phyloP scores from a whole-genome alignment of 208 protist genomes.

The Naegleria lovaniensis region DNA sequence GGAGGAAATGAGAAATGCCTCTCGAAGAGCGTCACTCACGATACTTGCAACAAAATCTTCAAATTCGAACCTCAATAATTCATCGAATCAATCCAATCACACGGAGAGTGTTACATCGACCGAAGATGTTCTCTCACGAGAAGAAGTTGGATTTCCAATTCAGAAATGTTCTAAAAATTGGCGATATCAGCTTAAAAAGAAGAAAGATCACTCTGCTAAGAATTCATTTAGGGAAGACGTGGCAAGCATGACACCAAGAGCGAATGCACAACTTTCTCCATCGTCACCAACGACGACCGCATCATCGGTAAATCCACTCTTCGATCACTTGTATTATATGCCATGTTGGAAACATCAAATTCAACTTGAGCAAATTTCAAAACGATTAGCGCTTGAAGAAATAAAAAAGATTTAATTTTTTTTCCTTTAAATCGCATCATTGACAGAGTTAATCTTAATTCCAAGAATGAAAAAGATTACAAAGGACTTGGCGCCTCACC shows the following conservation, averaged over 20 bases:
- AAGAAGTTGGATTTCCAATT: neutral
- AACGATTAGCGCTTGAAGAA: neutral
- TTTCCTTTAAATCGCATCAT: too few species aligned
- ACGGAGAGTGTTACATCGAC: neutral
- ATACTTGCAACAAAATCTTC: too few species aligned
- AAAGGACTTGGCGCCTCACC: too few species aligned
- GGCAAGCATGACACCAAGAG: neutral
- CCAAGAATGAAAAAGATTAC: too few species aligned
- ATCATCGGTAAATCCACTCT: neutral
- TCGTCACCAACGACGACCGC: neutral
- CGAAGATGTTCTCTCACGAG: neutral
- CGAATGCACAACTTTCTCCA: neutral
- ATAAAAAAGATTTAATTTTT: too few species aligned
- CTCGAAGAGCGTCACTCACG: neutral
- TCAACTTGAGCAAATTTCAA: neutral
- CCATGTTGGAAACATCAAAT: conserved; percentile 14
- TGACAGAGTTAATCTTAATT: too few species aligned
- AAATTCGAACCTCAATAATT: neutral
- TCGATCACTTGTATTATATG: neutral
- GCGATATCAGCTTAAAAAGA: neutral
- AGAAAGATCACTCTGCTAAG: neutral
- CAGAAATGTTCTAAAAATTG: neutral
- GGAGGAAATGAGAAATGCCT: neutral
- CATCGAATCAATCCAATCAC: neutral
- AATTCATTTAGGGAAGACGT: neutral